Base-by-base conservation (phyloP, 169 alveolate species). In the Plasmodium sp. region DNA sequence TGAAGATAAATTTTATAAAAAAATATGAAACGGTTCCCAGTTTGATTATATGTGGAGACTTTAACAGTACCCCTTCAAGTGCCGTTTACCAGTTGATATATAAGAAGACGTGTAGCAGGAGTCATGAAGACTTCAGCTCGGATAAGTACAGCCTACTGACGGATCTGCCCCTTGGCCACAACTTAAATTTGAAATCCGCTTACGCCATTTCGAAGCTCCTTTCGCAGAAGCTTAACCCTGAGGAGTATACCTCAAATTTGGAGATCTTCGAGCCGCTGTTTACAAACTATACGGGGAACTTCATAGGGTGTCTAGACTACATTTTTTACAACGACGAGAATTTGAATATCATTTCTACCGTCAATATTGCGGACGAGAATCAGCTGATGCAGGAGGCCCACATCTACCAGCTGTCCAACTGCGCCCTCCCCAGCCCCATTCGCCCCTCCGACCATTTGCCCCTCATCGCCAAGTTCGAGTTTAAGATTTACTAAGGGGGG, bases 381-480 rank as follows among this genome's bases (percentile, higher is more conserved):
- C 96, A 93, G 31, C 81, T 95, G 22, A 90, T 93, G 84, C 96
- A 96, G 72, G 98, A 96, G 81, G 97, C 98, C 1, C 96, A 95
- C 34, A 82, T 95, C 16, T 94, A 96, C 91, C 98, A 96, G 79
- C 96, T 95, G 1, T 94, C 96, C 4, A 93, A 90, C 39, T 93
- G 96, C 92, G 97, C 97, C 10, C 86, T 96, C 31, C 98, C 98
- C 18, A 94, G 95, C 16, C 98, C 98, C 36, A 94, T 95, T 34
- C 91, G 97, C 58, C 97, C 98, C 10, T 96, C 97, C 10, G 97
- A 96, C 67, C 97, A 96, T 80, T 80, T 96, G 14, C 98, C 97
- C n/a, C 84, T 96, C 54, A 75, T 96, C 16, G 94, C 97, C n/a
- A 93, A 95, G 77, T 96, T 96, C 80, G 98, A 96, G 62, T 96